phyloP scores from a whole-genome alignment of 768 basidiomycete genomes.

The Suillus cothurnatus region DNA sequence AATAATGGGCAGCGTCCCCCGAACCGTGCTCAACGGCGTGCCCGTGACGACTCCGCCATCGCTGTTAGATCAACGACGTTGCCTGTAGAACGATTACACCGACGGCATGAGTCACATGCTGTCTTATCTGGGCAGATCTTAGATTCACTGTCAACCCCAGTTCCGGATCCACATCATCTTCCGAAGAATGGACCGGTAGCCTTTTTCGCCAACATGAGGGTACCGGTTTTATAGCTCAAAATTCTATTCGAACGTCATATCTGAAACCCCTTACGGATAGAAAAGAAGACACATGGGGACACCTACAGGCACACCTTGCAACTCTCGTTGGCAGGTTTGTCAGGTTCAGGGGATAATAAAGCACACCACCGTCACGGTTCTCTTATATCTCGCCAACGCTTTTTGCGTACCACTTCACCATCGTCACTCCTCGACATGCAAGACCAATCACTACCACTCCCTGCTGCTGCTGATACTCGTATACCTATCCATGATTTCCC shows the following conservation, averaged over 20 bases:
- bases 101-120: background rate
- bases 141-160: background rate
- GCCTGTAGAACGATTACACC: background rate
- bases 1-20: background rate
- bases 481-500: background rate
- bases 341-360: background rate
- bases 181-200: background rate
- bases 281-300: background rate
- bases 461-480: slow-evolving; percentile 15
- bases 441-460: background rate
- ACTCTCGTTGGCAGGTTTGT: background rate
- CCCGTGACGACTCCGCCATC: background rate
- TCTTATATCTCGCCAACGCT: background rate
- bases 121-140: background rate
- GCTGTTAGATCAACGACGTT: background rate
- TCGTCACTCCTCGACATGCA: background rate
- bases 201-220: background rate
- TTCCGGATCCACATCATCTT: background rate
- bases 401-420: background rate
- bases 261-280: background rate
- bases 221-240: background rate
- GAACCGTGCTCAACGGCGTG: background rate
- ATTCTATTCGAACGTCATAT: background rate
- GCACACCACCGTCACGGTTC: background rate
- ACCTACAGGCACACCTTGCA: background rate